Percentiles rank a stretch among this genome's conserved stretches.
phyloP scores from a whole-genome alignment of 2,329 filamentous ascomycete species.

The Thyridium curvatum region DNA sequence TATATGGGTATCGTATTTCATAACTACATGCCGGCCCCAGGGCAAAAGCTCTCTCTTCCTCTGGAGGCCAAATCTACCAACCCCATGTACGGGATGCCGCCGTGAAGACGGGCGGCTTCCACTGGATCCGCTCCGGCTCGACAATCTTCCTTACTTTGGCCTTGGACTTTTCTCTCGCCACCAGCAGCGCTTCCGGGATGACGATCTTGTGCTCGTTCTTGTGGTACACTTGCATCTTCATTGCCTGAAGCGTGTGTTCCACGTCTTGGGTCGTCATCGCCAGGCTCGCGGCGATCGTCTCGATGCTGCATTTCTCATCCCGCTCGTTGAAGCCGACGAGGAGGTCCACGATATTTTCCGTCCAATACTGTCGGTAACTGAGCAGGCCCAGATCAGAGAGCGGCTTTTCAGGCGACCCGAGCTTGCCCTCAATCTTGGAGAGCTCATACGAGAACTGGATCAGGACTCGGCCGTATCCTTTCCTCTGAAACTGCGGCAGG shows the following conservation, averaged over 20 bases:
- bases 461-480: slow-evolving; percentile 85
- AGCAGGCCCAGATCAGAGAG: slow-evolving; percentile 88
- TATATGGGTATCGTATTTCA: no score
- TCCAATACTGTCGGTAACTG: slow-evolving; percentile 96
- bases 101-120: slow-evolving; percentile 94
- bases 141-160: slow-evolving; percentile 71
- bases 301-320: slow-evolving; percentile 73
- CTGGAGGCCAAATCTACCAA: slow-evolving; percentile 51
- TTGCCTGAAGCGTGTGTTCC: slow-evolving; percentile 84
- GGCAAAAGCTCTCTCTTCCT: background rate
- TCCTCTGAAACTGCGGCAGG: slow-evolving; percentile 90
- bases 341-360: slow-evolving; percentile 84
- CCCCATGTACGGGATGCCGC: slow-evolving; percentile 91
- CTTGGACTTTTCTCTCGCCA: slow-evolving; percentile 74
- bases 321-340: slow-evolving; percentile 66
- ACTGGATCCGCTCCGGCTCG: slow-evolving; percentile 73
- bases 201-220: slow-evolving; percentile 97
- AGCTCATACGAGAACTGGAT: slow-evolving; percentile 98
- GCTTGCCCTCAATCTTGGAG: slow-evolving; percentile 88
- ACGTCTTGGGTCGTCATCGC: slow-evolving; percentile 98
- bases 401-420: slow-evolving; percentile 94
- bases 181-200: slow-evolving; percentile 75
- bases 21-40: background rate
- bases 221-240: slow-evolving; percentile 93
- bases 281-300: slow-evolving; percentile 69